These are phyloP conservation scores for Plasmodium berghei DNA, from an alignment of 169 alveolate species.

Conservation along the genomic window DNA sequence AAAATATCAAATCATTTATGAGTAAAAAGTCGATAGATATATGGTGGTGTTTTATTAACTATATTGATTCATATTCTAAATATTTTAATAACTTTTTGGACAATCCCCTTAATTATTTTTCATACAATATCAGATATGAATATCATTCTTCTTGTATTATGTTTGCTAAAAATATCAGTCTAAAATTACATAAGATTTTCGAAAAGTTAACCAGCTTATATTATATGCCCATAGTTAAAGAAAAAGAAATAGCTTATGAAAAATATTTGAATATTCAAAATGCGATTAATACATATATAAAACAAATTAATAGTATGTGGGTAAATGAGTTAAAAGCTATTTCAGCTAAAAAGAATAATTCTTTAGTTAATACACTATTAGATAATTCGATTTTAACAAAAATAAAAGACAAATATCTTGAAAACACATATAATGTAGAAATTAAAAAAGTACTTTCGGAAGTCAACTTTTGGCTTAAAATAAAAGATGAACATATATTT, in stretches of 20 bases:
- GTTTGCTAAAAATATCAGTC: slow-evolving; percentile 53
- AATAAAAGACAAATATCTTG: slow-evolving; percentile 63
- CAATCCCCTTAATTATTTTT: slow-evolving; percentile 57
- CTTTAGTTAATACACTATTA: slow-evolving; percentile 47
- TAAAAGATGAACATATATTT: slow-evolving; percentile 65
- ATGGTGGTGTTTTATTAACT: slow-evolving; percentile 51
- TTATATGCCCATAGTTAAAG: slow-evolving; percentile 56
- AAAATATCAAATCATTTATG: slow-evolving; percentile 68
- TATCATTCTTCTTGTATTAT: slow-evolving; percentile 73
- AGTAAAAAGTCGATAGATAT: slow-evolving; percentile 49
- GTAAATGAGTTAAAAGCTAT: slow-evolving; percentile 61
- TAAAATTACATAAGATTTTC: slow-evolving; percentile 44
- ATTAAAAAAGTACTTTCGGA: slow-evolving; percentile 61
- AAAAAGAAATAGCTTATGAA: slow-evolving; percentile 54
- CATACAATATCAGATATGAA: slow-evolving; percentile 74
- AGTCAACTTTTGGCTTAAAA: slow-evolving; percentile 57
- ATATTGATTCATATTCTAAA: slow-evolving; percentile 52
- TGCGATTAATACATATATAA: slow-evolving; percentile 62
- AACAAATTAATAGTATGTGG: slow-evolving; percentile 71
- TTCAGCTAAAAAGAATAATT: slow-evolving; percentile 55
- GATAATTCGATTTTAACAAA: slow-evolving; percentile 60
- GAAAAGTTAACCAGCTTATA: slow-evolving; percentile 32
- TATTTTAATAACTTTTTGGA: slow-evolving; percentile 67
- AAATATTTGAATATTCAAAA: slow-evolving; percentile 57
- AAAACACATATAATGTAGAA: slow-evolving; percentile 56